Base-by-base conservation (phyloP, 2,329 filamentous ascomycete genomes). In the Pyrenophora graminea region DNA sequence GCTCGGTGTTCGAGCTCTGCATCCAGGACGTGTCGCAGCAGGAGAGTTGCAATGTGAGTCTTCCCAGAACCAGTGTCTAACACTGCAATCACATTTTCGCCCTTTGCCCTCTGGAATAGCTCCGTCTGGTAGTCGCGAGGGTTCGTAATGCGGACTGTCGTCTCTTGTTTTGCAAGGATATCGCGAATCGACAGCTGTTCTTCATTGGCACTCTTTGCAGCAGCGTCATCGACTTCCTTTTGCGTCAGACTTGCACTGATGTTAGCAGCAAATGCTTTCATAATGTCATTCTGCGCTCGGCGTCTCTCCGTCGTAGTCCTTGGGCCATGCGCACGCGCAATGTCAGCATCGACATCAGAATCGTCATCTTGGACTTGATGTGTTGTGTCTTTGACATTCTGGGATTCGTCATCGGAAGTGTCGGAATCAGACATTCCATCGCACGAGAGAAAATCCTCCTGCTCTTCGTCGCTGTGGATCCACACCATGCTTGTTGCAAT, bases 31-130 rank as follows among this genome's bases (percentile, higher is more conserved):
- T 95, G 84, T 33, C 86, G 85, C 19, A 97, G 80, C 4, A 99
- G 80, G 2, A 97, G 80, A 1, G 90, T 91, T 0, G 94, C 92
- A 62, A 99, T 97, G n/a, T 97, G 79, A 0, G 94, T 99, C 75
- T 99, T 99, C 2, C 94, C 94, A 3, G 91, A 91, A 10, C 94
- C 91, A n/a, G 93, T 97, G 66, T 95, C 91, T 1, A 97, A 81
- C 1, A 99, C 94, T 1, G 94, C 92, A 61, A 99, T 96, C 6
- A 87, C 89, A 67, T 99, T 99, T 61, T 87, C 83, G 44, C 82
- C 68, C 67, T 94, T 96, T 3, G 94, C 93, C 57, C 84, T 84
- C 70, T 97, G 90, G 65, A 94, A 97, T 0, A 99, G 81, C 68
- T 97, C 93, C 10, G 90, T 77, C 70, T 99, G 94, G 66, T 97